phyloP scores from a whole-genome alignment of 257 asterid species.

The Parsonsia alboflavescens region DNA sequence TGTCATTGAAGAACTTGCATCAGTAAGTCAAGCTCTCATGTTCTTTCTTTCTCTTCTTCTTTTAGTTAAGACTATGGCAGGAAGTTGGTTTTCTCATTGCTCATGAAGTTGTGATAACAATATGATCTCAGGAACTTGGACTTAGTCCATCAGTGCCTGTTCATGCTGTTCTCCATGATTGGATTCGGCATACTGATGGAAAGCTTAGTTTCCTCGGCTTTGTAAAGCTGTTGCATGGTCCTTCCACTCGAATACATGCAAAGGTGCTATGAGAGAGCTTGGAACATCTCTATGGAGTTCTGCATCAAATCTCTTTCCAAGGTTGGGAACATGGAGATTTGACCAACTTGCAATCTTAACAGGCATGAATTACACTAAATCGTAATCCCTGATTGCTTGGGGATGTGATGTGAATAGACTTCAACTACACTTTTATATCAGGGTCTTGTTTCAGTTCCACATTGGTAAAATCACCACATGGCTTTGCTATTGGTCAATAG shows the following conservation, averaged over 20 bases:
- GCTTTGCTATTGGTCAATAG: not conserved
- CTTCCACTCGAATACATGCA: conserved; percentile 32
- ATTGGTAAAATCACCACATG: not conserved
- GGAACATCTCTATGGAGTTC: not conserved
- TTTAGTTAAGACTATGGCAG: not conserved
- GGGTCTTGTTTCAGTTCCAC: not conserved
- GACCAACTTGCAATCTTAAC: not conserved
- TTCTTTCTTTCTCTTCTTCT: not conserved
- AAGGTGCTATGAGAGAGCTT: conserved; percentile 34
- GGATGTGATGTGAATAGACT: conserved; percentile 12
- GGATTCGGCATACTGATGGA: conserved; percentile 61
- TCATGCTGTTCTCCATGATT: conserved; percentile 60
- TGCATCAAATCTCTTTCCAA: not conserved
- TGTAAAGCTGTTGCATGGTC: conserved; percentile 44
- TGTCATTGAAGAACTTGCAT: conserved; percentile 67
- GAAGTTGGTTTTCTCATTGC: not conserved
- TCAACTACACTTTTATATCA: not conserved
- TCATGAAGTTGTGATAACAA: not conserved
- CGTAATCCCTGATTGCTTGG: conserved; percentile 5
- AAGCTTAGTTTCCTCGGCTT: conserved; percentile 58
- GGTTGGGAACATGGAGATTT: not conserved
- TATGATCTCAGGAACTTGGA: conserved; percentile 56
- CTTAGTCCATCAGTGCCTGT: conserved; percentile 57
- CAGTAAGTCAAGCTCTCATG: conserved; percentile 36
- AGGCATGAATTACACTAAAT: not conserved